Evolutionary conservation across 495 filamentous ascomycete species (phyloP).

Genomic region (Entonaema liquescens): DNA sequence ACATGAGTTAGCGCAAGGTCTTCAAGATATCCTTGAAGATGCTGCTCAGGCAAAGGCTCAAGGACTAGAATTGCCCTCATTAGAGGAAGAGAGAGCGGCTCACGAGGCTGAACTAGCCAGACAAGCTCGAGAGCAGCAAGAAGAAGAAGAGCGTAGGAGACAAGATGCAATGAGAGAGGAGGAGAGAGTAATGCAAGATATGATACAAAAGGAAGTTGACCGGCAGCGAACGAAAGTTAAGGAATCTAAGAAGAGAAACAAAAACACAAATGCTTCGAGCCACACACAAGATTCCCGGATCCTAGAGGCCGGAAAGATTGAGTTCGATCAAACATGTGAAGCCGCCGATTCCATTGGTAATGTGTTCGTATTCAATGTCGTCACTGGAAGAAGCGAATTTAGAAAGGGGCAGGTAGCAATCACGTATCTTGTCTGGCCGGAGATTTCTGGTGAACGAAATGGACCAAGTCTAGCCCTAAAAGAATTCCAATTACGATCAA

Average conservation of each 20-base stretch:
- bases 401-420: conserved; percentile 65
- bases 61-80: conserved; percentile 77
- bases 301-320: conserved; percentile 50
- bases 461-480: conserved; percentile 76
- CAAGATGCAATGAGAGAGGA: conserved; percentile 73
- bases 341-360: conserved; percentile 67
- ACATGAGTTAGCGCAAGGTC: conserved; percentile 79
- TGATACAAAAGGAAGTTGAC: conserved; percentile 79
- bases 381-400: conserved; percentile 67
- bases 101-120: conserved; percentile 62
- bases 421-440: conserved; percentile 74
- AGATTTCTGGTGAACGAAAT: conserved; percentile 59
- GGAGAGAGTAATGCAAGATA: conserved; percentile 74
- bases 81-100: conserved; percentile 87
- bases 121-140: conserved; percentile 58
- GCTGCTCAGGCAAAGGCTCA: conserved; percentile 76
- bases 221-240: conserved; percentile 68
- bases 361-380: conserved; percentile 66
- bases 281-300: conserved; percentile 25
- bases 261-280: conserved; percentile 40
- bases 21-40: conserved; percentile 90
- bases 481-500: conserved; percentile 65
- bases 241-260: conserved; percentile 58
- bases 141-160: conserved; percentile 58
- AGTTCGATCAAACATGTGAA: conserved; percentile 75